Base-by-base conservation (phyloP, 345 rosid species). In the Eucalyptus sideroxylon region DNA sequence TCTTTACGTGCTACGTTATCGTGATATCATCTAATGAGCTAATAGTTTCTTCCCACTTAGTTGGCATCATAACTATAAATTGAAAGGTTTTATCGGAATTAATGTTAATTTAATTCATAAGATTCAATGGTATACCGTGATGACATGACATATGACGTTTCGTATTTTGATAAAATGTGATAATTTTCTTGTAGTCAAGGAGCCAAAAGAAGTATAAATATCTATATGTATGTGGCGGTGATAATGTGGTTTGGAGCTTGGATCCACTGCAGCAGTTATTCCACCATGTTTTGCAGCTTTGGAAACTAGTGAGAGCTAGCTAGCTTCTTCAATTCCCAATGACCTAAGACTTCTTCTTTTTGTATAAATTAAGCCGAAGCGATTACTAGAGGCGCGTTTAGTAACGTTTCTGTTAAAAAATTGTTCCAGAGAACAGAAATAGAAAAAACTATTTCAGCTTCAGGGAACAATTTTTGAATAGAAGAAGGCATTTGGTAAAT, bases 351-450 rank as follows among this genome's bases (percentile, higher is more conserved):
- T 17, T 19, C 21, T 31, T 3, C 19, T 69, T 69, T 69, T 34
- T 17, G 24, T 37, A 9, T 69, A 34, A 34, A 34, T 34, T 34
- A 69, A 34, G 14, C 8, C 21, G 14, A 37, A 37, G 27, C 44
- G 11, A 72, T 19, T 17, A 10, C 4, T 17, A 47, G 49, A 4
- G 44, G 8, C 8, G 8, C 44, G 44, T 42, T 42, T 2, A 8
- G 44, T 42, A 42, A 42, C 8, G 8, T 42, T 42, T 42, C 2
- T 1, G 1, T 42, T 2, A 37, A 42, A 42, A 40, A 42, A 42
- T 42, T 42, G 2, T 42, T 42, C 2, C 7, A 7, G 6, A 8
- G 2, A 42, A 42, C 8, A 7, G 0, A 42, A 42, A 6, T 42
- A 42, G 44, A 37, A 42, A 42, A 42, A 42, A 42, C 44, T 42